Base-by-base conservation (phyloP, 768 basidiomycete species). In the Tremella yokohamensis region DNA sequence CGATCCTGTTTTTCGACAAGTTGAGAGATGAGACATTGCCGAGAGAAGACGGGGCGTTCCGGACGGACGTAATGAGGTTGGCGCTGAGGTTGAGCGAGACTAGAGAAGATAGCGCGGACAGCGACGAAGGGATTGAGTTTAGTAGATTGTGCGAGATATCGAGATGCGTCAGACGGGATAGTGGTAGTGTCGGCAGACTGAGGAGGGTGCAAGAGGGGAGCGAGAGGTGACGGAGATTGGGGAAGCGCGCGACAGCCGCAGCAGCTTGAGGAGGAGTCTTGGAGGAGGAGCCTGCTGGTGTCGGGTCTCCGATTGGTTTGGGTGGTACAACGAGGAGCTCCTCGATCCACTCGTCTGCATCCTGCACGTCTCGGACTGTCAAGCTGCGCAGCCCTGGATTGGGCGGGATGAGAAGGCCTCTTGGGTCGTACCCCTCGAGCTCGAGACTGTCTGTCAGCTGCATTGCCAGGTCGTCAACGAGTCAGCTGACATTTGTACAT, bases 51-150 rank as follows among this genome's bases (percentile, higher is more conserved):
- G 91, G 88, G 57, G 96, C 89, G 25, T 89, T 88, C 3, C 92
- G 83, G 16, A 98, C 87, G 16, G 93, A 92, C n/a, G 94, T 91
- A 65, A 99, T 91, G 84, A 99, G 90, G 79, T 99, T 99, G 76
- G 93, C 88, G 15, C 89, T 82, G n/a, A 99, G 83, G 77, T 96
- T 93, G 66, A 99, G 85, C n/a, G 88, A 89, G 54, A 84, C 77
- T 52, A 99, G 87, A 62, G 86, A 87, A 69, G 85, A 84, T 20
- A 99, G 83, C 4, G 80, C 72, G 15, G 84, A 82, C 29, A 94
- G 82, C 19, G 86, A 87, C 1, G 86, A 75, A 0, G 91, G 91
- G n/a, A 93, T 82, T 26, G 89, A 87, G 40, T 92, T 85, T 47
- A 97, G 83, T 16, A 96, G 84, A 74, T 96, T 96, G 40, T 88